Conservation (phyloP, 768 basidiomycete species). For the Leccinum variicolor region DNA sequence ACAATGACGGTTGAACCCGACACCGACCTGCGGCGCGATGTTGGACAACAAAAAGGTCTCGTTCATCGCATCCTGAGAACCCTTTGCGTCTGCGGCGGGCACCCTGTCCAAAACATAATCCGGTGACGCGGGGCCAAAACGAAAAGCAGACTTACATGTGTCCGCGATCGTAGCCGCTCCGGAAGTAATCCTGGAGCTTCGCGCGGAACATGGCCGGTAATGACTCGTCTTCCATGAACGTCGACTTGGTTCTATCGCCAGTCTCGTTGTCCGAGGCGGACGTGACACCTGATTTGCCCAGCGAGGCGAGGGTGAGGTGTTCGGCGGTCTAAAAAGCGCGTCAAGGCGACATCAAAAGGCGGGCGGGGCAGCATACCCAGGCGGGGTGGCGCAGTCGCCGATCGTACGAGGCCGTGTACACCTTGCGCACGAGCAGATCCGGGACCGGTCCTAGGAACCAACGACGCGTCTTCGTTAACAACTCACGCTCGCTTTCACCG, state of each 20-base stretch:
- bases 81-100: slow-evolving; percentile 93
- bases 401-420: slow-evolving; percentile 90
- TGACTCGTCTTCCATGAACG: slow-evolving; percentile 79
- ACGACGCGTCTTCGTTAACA: slow-evolving; percentile 3
- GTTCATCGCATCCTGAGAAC: slow-evolving; percentile 90
- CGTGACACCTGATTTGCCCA: slow-evolving; percentile 47
- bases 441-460: slow-evolving; percentile 69
- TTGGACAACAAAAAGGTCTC: slow-evolving; percentile 95
- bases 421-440: slow-evolving; percentile 74
- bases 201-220: slow-evolving; percentile 80
- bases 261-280: slow-evolving; percentile 34
- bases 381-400: slow-evolving; percentile 86
- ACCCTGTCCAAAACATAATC: slow-evolving; percentile 52
- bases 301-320: slow-evolving; percentile 78
- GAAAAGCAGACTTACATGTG: slow-evolving; percentile 74
- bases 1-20: slow-evolving; percentile 98
- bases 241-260: slow-evolving; percentile 73
- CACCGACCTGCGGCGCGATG: slow-evolving; percentile 97
- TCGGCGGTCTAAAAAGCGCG: slow-evolving; percentile 76
- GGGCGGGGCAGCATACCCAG: slow-evolving; percentile 58
- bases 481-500: background rate
- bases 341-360: background rate
- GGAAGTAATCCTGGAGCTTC: slow-evolving; percentile 83
- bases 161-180: slow-evolving; percentile 92
- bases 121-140: background rate